Evolutionary conservation across 768 basidiomycete genomes (phyloP), one percentile per base, ranked within the genome.

Genomic region (Suillus sp.): DNA sequence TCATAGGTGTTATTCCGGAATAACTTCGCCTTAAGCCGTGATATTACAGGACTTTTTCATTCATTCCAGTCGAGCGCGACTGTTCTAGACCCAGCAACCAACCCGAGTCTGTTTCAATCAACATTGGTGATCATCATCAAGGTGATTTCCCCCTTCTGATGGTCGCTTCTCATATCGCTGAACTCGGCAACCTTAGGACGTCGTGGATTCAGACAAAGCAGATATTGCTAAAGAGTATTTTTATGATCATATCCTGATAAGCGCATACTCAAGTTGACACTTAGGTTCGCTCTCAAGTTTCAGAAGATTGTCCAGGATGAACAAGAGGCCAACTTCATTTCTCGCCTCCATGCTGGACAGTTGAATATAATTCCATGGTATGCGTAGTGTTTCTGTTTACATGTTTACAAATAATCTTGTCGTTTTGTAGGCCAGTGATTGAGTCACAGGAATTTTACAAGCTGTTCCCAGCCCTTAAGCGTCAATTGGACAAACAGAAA

Each of bases 111-210:
- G 7, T 88, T 88, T 72, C 82, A 80, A 66, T 87, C 85, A 0
- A 84, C 80, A 0, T 72, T 89, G 16, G 80, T 80, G 8, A 86
- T 88, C 65, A 86, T 88, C 50, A 87, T 88, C 72, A 89, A 88
- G 79, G 86, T 80, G 50, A 1, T 64, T 25, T 50, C 48, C 22
- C 35, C 0, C 8, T 40, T 27, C 4, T 16, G 0, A 25, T 18
- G 16, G 16, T 35, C 18, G 7, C 37, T n/a, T 18, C 11, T 59
- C n/a, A 65, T 22, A 27, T 59, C 37, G 25, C 18, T 47, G 34
- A 65, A 18, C 22, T 60, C 6, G n/a, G 11, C 9, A 6, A 45
- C 27, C 32, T 37, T 5, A 88, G 86, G 87, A 89, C 57, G 86
- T 88, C 16, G 80, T 86, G 1, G 87, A 88, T 60, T 80, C 84